Base-by-base conservation (phyloP, 2,329 filamentous ascomycete species). In the Botryotinia narcissicola region DNA sequence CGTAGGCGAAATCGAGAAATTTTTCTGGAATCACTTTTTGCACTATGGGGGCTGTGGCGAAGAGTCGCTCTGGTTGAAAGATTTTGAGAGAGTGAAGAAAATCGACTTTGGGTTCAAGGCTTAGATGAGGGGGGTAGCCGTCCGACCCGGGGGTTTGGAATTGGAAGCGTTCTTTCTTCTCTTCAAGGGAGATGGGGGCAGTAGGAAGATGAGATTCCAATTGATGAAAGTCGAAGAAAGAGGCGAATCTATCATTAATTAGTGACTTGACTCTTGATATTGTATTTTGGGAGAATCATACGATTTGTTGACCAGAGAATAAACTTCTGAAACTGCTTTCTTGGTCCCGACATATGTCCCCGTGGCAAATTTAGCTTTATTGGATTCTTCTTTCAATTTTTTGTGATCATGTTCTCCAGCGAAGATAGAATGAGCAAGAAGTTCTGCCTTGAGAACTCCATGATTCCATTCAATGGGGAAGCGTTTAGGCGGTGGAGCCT, bases 261-360 rank as follows among this genome's bases (percentile, higher is more conserved):
- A 37, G 37, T 51, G 29, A 29, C 12, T 59, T n/a, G 25, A 16
- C 44, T n/a, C 20, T 22, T 48, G 4, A 37, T 29, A 1, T 60
- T 35, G 14, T 25, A 2, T 35, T 42, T 42, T 32, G 10, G 1
- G 18, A 10, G 20, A 3, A 4, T 60, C 62, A 29, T 18, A 68
- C 70, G 70, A 44, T 48, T 72, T 68, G 14, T 68, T 72, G 40
- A 72, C 57, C 10, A 72, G 37, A 20, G 25, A 40, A 12, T 63
- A 48, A 42, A 72, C 70, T 20, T 72, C 70, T 4, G 70, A 72
- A 25, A 72, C 22, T 3, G 70, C 70, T 61, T 68, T 72, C 54
- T 72, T 72, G 29, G 70, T 72, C 4, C 70, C 70, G 8, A 60
- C 25, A 32, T 68, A 72, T 44, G 62, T 72, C 14, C 70, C 70